These are phyloP conservation scores for Pleurostoma richardsiae DNA, from an alignment of 2,329 filamentous ascomycete species.

Conservation along the genomic window DNA sequence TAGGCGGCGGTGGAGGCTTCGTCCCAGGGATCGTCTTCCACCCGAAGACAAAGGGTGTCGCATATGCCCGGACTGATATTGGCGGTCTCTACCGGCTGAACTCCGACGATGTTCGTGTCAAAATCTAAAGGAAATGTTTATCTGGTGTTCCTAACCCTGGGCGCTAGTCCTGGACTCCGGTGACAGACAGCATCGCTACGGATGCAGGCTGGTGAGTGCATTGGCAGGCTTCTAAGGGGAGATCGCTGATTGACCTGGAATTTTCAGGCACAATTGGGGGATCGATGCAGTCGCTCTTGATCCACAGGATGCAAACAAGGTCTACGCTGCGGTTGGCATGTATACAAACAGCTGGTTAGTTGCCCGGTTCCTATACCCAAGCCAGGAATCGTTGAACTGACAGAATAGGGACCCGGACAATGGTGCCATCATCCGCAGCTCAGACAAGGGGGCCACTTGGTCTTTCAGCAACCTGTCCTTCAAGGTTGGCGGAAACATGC, in stretches of 20 bases:
- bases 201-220: constrained; percentile 35
- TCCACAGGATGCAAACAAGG: constrained; percentile 42
- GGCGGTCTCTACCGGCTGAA: constrained; percentile 52
- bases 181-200: constrained; percentile 40
- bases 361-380: rapidly evolving
- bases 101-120: constrained; percentile 30
- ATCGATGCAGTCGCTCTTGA: constrained; percentile 53
- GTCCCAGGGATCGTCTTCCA: constrained; percentile 54
- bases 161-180: constrained; percentile 39
- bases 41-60: constrained; percentile 41
- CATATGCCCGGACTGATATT: constrained; percentile 53
- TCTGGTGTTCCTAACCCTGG: too few relatives aligned
- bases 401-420: constrained; percentile 42
- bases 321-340: constrained; percentile 50
- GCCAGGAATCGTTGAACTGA: neutral
- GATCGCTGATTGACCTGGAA: neutral
- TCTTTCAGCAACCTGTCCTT: constrained; percentile 43
- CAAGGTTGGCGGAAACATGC: constrained; percentile 60
- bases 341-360: constrained; percentile 53
- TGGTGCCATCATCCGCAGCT: constrained; percentile 48
- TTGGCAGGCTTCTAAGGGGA: neutral
- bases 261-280: constrained; percentile 47
- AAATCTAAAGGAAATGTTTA: too few relatives aligned
- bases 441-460: constrained; percentile 50
- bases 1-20: constrained; percentile 54